Conservation (phyloP, 805 yeast genomes). For the Helenozyma baotianmanensis region DNA sequence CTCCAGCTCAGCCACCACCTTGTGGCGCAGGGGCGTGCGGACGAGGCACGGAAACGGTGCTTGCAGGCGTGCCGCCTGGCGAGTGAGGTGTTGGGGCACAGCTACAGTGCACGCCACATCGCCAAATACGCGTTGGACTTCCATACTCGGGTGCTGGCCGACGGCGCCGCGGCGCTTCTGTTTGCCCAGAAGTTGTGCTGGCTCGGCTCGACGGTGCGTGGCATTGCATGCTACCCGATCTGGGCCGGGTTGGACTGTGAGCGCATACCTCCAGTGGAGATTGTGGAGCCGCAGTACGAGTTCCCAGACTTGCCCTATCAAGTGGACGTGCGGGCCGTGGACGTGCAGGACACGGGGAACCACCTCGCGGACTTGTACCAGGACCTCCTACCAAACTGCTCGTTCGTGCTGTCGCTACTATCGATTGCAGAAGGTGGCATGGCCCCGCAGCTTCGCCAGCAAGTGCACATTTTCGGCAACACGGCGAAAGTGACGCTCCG, state of each 20-base stretch:
- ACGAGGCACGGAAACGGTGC: conserved; percentile 7
- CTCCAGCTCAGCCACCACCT: conserved; percentile 11
- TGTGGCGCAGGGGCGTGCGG: conserved; percentile 7
- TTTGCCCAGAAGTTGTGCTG: conserved; percentile 13
- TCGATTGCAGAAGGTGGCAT: conserved; percentile 33
- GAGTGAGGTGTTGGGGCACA: conserved; percentile 4
- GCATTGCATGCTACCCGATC: conserved; percentile 14
- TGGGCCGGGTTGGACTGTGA: too few species aligned
- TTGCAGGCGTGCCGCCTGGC: conserved; percentile 8
- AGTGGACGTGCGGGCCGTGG: too few species aligned
- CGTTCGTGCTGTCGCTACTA: conserved; percentile 66
- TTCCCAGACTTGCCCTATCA: too few species aligned
- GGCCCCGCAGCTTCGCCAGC: conserved; percentile 12
- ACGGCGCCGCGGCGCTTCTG: conserved; percentile 9
- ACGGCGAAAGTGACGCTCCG: conserved; percentile 31
- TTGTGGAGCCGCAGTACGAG: background rate
- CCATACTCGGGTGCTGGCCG: conserved; percentile 3
- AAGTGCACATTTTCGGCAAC: conserved; percentile 21
- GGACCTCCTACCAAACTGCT: conserved; percentile 60
- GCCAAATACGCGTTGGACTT: conserved; percentile 10
- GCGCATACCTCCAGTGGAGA: conserved; percentile 5
- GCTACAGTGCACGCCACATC: conserved; percentile 1
- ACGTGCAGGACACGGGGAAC: too few species aligned
- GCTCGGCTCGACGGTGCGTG: conserved; percentile 13
- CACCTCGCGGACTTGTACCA: conserved; percentile 33